Conservation (phyloP, 2,329 filamentous ascomycete species). For the Neoascochyta sp. region DNA sequence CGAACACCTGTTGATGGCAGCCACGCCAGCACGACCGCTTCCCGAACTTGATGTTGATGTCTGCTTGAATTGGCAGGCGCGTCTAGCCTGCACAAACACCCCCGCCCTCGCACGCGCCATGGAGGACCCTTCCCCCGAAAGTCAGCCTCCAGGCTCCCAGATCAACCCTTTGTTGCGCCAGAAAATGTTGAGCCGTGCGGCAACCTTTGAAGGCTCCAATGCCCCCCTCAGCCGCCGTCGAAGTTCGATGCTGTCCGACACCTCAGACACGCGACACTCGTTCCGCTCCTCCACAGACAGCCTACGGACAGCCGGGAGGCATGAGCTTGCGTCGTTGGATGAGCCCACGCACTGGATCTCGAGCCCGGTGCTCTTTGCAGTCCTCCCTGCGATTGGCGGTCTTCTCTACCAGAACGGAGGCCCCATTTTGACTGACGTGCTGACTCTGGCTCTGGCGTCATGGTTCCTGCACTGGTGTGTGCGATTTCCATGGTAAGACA, state of each 20-base stretch:
- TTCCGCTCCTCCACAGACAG: slow-evolving; percentile 66
- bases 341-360: slow-evolving; percentile 71
- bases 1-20: too few relatives aligned
- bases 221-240: slow-evolving; percentile 51
- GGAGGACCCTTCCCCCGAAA: slow-evolving; percentile 23
- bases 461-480: slow-evolving; percentile 93
- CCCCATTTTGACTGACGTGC: slow-evolving; percentile 77
- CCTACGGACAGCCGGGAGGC: slow-evolving; percentile 44
- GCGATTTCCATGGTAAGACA: slow-evolving; percentile 73
- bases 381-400: slow-evolving; percentile 81
- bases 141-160: slow-evolving; percentile 16
- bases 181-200: slow-evolving; percentile 35
- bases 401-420: slow-evolving; percentile 81
- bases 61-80: too few relatives aligned
- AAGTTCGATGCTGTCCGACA: slow-evolving; percentile 76
- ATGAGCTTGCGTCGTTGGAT: slow-evolving; percentile 36
- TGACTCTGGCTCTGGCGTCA: slow-evolving; percentile 73
- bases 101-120: slow-evolving; percentile 20
- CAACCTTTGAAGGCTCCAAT: slow-evolving; percentile 24
- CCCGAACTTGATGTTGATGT: too few relatives aligned
- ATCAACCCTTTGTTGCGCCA: slow-evolving; percentile 32
- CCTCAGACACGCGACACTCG: slow-evolving; percentile 64
- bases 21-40: too few relatives aligned
- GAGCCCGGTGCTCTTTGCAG: slow-evolving; percentile 75
- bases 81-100: too few relatives aligned